These are phyloP conservation scores for Penicillium palitans DNA, from an alignment of 2,329 filamentous ascomycete species.

Conservation along the genomic window DNA sequence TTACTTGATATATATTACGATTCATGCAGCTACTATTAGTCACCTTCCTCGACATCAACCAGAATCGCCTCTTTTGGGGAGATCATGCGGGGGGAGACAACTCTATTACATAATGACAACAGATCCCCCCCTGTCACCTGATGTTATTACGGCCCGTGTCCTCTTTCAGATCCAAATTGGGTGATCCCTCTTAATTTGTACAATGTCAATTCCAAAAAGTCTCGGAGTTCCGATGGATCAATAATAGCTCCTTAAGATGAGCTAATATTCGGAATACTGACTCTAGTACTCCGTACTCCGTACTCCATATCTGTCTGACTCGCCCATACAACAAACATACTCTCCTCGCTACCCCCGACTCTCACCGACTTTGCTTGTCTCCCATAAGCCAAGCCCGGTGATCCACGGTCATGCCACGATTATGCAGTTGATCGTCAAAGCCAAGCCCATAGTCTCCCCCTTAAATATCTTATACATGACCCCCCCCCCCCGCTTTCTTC, in stretches of 20 bases:
- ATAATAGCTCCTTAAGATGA: not conserved
- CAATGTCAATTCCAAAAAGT: not conserved
- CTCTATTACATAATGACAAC: slow-evolving; percentile 25
- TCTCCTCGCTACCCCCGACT: too few relatives aligned
- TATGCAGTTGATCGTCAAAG: slow-evolving; percentile 5
- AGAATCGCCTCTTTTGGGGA: slow-evolving; percentile 18
- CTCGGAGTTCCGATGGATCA: not conserved
- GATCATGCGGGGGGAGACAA: slow-evolving; percentile 24
- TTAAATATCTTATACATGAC: not conserved
- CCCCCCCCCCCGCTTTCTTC: not conserved
- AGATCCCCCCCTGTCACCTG: slow-evolving; percentile 18
- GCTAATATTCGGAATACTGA: not conserved
- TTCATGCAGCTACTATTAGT: not conserved
- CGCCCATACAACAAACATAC: too few relatives aligned
- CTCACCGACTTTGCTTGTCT: slow-evolving; percentile 12
- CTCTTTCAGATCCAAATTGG: not conserved
- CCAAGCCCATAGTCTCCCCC: slow-evolving; percentile 5
- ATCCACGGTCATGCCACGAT: slow-evolving; percentile 3
- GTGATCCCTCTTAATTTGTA: not conserved
- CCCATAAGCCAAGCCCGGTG: slow-evolving; percentile 4
- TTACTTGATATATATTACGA: slow-evolving; percentile 21
- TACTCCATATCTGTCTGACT: too few relatives aligned
- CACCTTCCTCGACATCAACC: not conserved
- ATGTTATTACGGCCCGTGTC: slow-evolving; percentile 9
- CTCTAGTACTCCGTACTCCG: not conserved